Evolutionary conservation across 2,329 filamentous ascomycete genomes (phyloP), one percentile per base, ranked within the genome.

Genomic region (Hypoxylon sp.): DNA sequence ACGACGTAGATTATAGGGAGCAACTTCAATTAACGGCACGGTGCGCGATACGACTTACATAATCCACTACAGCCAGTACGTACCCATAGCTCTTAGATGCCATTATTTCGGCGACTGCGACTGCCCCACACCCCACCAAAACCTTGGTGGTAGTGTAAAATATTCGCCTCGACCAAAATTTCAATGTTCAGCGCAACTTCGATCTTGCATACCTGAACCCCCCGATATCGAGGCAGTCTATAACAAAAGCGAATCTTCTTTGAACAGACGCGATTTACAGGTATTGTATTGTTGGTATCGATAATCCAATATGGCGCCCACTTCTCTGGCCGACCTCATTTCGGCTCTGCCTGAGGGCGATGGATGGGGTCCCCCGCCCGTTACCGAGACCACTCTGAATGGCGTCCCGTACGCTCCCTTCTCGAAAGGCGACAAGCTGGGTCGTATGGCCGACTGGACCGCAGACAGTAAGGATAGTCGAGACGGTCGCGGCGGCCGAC

Each of bases 391-490:
- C 70, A 97, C 92, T 67, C 87, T 98, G 75, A 90, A 97, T 78
- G 96, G 96, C 78, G 93, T 98, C 51, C 96, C 96, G 38, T 99
- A 97, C 80, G 96, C 96, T 74, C 96, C 96, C 66, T 99, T 96
- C 85, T 97, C 94, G 72, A 99, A 99, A 83, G 93, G 93, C 78
- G 96, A 99, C 85, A 98, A 97, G 87, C 86, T 99, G 65, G 96
- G 96, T 77, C 94, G 96, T 79, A 98, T 99, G 94, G 96, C 96
- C 66, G 96, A 99, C 85, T 99, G 96, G 96, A 97, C 94, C 16
- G 78, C 89, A 49, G 96, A 97, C 78, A 89, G 92, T 79, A 97
- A 97, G 82, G 93, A 96, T 72, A 83, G 86, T 65, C 85, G 93
- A 75, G 87, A 90, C 73, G 83, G 85, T 51, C 85, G 89, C 65